Conservation (phyloP, 164 flowering plant genomes). For the Magnolia sinica region DNA sequence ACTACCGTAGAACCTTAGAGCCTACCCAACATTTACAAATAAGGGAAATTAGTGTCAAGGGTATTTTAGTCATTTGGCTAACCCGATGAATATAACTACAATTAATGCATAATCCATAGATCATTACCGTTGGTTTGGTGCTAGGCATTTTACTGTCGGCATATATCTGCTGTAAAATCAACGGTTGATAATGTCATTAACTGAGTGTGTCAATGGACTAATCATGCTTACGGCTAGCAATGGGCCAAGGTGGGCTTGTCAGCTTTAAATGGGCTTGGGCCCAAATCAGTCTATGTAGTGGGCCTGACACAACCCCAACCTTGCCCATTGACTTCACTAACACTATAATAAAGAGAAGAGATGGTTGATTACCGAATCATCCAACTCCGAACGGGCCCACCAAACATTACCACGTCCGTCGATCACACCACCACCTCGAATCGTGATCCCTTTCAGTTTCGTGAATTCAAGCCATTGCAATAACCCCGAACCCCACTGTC, state of each 20-base stretch:
- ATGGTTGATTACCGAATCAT: conserved; percentile 28
- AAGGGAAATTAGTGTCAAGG: too few species aligned
- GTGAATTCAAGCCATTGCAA: conserved; percentile 80
- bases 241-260: background rate
- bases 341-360: background rate
- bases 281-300: too few species aligned
- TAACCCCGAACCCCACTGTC: conserved; percentile 67
- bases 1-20: conserved; percentile 37
- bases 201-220: background rate
- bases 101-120: background rate
- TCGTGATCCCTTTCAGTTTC: conserved; percentile 68
- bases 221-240: background rate
- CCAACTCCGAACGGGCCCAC: conserved; percentile 65
- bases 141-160: conserved; percentile 28
- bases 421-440: conserved; percentile 67
- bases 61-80: too few species aligned
- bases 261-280: too few species aligned
- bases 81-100: background rate
- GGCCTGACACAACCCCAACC: too few species aligned
- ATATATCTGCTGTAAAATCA: conserved; percentile 13
- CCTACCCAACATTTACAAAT: conserved; percentile 12
- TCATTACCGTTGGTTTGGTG: conserved; percentile 33
- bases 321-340: background rate
- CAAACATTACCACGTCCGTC: conserved; percentile 89
- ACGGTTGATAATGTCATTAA: background rate